Evolutionary conservation across 2,329 filamentous ascomycete species (phyloP), one percentile per base, ranked within the genome.

Genomic region (Aspergillus unguis): DNA sequence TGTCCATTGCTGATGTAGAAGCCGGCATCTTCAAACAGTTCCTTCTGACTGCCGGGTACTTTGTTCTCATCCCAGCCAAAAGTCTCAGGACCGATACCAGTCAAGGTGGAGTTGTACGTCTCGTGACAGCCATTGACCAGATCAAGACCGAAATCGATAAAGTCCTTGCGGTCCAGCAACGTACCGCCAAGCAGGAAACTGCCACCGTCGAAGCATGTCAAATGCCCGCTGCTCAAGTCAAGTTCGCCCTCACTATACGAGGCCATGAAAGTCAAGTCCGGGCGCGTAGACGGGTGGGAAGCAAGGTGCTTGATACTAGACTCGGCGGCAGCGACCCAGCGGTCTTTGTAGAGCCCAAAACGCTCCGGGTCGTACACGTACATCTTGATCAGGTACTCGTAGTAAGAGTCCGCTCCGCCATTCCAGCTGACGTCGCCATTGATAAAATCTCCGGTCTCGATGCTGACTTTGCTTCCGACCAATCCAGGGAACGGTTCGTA

Each of bases 311-410:
- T 68, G 44, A 94, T 92, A 5, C 85, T 85, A 5, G 86, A 90
- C 60, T 95, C 85, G 48, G 85, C 87, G 2, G 90, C 90, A 1
- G 78, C 66, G 38, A 89, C 73, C 90, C 90, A 96, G 44, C 84
- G 83, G 57, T 92, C 85, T 62, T 79, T 84, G 73, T 92, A 90
- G 2, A 70, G 56, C 1, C 64, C 71, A 62, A 88, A 95, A 3
- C 83, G 78, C 5, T 68, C 61, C 0, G 83, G 77, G 65, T 92
- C 86, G 68, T 95, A 95, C 50, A 92, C 71, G 63, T 85, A 95
- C 88, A 94, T 92, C 76, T 95, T 95, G 70, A 95, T 86, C 31
- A 95, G 80, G 64, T 95, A 95, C 72, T 95, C 90, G 73, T 95
- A 95, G 73, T 86, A 95, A 40, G 85, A 89, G 69, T 95, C 90